A percentile compares a stretch with the other conserved stretches of the same genome.
Conservation (phyloP, 2,329 filamentous ascomycete species). For the Cryphonectria nitschkei region DNA sequence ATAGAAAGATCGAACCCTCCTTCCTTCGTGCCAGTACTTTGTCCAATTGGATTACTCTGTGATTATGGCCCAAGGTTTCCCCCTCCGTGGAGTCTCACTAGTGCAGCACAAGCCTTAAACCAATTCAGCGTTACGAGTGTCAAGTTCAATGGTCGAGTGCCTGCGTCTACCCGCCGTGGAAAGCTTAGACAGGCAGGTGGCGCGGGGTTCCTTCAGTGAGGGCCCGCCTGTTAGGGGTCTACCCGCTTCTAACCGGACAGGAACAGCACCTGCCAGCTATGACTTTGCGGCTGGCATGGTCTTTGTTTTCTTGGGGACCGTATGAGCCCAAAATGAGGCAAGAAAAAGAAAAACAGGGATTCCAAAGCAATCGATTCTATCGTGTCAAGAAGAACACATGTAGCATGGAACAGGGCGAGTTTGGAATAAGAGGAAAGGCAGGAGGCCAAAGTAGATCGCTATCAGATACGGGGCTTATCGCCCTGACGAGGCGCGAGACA, state of each 20-base stretch:
- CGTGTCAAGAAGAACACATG: too few species aligned
- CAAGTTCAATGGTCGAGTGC: background rate
- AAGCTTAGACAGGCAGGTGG: constrained; percentile 25
- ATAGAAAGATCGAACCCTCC: constrained; percentile 5
- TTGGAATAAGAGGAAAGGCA: background rate
- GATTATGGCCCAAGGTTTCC: constrained; percentile 1
- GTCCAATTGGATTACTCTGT: background rate
- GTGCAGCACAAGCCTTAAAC: constrained; percentile 4
- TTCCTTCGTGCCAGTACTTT: constrained; percentile 12
- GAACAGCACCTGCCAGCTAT: background rate
- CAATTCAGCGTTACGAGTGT: background rate
- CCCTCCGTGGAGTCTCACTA: constrained; percentile 11
- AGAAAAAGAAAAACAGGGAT: background rate
- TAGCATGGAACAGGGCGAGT: background rate
- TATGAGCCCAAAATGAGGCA: background rate
- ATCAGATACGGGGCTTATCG: constrained; percentile 16
- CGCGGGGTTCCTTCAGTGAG: constrained; percentile 7
- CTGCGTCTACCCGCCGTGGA: background rate
- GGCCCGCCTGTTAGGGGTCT: constrained; percentile 25
- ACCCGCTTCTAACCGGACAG: constrained; percentile 13
- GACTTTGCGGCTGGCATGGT: background rate
- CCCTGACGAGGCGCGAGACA: constrained; percentile 15
- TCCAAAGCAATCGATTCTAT: background rate
- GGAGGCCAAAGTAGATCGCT: constrained; percentile 14
- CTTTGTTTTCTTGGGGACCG: background rate